Evolutionary conservation across 352 stramenopile species (phyloP), one percentile per base, ranked within the genome.

Genomic region (Pythium vanterpoolii): DNA sequence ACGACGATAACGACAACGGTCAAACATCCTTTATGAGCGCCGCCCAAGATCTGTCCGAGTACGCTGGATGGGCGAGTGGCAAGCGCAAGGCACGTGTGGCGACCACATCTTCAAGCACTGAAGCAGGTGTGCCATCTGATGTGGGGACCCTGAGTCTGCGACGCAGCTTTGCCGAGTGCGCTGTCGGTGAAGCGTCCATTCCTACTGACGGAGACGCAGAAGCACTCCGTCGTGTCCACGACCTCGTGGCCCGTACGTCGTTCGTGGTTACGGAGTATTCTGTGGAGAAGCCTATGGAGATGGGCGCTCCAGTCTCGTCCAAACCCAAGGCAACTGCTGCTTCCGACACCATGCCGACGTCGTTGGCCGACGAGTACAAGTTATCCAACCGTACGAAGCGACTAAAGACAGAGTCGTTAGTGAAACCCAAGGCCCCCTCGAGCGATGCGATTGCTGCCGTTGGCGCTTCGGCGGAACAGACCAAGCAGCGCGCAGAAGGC

Each of bases 301-400:
- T 69, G 31, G 34, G 61, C 10, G n/a, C 24, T 13, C 31, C 52
- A 13, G 8, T 50, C 6, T 38, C 49, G 23, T 50, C 48, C 33
- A 59, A 56, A 28, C 18, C 52, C 24, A 66, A 57, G 11, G 13
- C 28, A 11, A 40, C 42, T 26, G 63, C 66, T 19, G 60, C 60
- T 4, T 53, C 49, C 28, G 58, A 84, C 18, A 24, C 39, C 8
- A 42, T 53, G 24, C 83, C 86, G 14, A 73, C 85, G 63, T 91
- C 86, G 16, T 84, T 95, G 42, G 68, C 82, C 0, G 86, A 95
- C 64, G 76, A 79, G 3, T 93, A 93, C 51, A 68, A 91, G 42
- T 69, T 91, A 55, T 76, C 74, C 6, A 87, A 84, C 62, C 77
- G 79, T 23, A 38, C 66, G 1, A 94, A 93, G 69, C 75, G 80